phyloP scores from a whole-genome alignment of 73 alveolate species.

The Stentor coeruleus region DNA sequence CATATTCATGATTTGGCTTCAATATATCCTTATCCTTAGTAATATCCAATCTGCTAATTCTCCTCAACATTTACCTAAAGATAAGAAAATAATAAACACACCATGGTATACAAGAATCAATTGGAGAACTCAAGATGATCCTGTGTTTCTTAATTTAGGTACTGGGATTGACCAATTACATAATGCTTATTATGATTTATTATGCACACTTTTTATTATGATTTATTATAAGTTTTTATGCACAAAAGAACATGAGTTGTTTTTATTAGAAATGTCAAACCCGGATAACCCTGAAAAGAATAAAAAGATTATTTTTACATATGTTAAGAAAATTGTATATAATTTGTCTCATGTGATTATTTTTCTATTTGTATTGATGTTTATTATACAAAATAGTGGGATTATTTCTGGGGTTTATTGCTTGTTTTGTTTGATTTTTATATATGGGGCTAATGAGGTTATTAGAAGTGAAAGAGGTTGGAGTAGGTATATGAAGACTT shows the following conservation, averaged over 20 bases:
- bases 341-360: slow-evolving; percentile 8
- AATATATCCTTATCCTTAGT: background rate
- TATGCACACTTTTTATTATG: background rate
- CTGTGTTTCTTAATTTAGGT: slow-evolving; percentile 11
- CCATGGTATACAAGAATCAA: background rate
- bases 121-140: slow-evolving; percentile 12
- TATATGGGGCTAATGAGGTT: background rate
- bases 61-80: background rate
- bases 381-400: slow-evolving; percentile 5
- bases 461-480: slow-evolving; percentile 4
- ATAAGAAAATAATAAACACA: background rate
- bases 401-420: slow-evolving; percentile 20
- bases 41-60: background rate
- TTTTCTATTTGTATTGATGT: background rate
- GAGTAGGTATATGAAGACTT: background rate
- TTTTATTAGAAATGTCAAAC: background rate
- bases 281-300: background rate
- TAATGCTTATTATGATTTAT: background rate
- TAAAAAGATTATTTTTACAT: background rate
- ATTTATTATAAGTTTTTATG: background rate
- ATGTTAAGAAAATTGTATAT: background rate
- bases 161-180: background rate
- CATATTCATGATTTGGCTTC: background rate
- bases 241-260: slow-evolving; percentile 20
- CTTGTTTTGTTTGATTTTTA: slow-evolving; percentile 4